These are phyloP conservation scores for Berkeleyomyces basicola DNA, from an alignment of 2,329 filamentous ascomycete species.

Conservation along the genomic window DNA sequence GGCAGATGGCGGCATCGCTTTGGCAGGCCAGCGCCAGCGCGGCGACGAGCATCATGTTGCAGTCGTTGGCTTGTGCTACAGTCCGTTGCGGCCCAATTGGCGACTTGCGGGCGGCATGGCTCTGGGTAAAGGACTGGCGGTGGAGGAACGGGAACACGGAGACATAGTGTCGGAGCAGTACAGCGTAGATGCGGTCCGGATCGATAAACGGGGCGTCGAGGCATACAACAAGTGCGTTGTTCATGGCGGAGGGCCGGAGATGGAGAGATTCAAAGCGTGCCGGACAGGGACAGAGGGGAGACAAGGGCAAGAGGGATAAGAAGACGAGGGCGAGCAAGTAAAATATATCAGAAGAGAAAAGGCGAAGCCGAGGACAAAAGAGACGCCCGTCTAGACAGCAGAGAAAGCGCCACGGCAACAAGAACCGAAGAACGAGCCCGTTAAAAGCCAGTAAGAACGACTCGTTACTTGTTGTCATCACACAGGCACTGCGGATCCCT, in stretches of 20 bases:
- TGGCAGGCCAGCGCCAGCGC: conserved; percentile 1
- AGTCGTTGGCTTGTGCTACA: background rate
- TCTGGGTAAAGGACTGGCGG: background rate
- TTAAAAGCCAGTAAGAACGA: background rate
- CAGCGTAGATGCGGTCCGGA: background rate
- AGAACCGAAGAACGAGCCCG: background rate
- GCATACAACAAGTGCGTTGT: background rate
- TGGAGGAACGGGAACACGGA: background rate
- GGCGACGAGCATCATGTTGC: background rate
- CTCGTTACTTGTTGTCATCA: background rate
- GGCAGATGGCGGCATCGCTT: background rate
- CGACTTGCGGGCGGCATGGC: background rate
- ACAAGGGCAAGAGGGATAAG: background rate
- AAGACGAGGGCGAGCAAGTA: background rate
- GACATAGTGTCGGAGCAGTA: background rate
- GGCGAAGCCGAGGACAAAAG: background rate
- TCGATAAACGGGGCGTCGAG: background rate
- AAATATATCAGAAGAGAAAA: background rate
- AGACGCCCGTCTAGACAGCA: background rate
- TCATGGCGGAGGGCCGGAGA: background rate
- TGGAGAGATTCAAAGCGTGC: background rate
- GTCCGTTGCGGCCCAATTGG: background rate
- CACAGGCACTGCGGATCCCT: background rate
- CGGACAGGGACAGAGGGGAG: background rate
- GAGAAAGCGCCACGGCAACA: background rate